Base-by-base conservation (phyloP, 2,329 filamentous ascomycete species). In the Fusarium incarnatum region DNA sequence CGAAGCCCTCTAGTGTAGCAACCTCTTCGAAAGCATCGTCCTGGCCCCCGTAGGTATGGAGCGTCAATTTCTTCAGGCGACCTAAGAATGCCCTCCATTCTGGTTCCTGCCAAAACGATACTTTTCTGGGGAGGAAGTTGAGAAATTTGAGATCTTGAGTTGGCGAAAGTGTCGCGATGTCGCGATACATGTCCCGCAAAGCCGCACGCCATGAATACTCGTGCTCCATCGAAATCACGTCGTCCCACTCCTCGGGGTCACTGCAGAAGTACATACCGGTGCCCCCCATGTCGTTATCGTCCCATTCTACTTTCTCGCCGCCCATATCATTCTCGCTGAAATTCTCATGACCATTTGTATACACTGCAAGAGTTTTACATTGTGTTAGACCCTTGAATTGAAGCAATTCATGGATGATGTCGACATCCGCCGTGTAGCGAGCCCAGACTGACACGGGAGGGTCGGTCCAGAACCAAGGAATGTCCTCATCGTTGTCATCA, bases 371-470 rank as follows among this genome's bases (percentile, higher is more conserved):
- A 5, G 12, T 8, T 1, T 28, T 52, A 18, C 67, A 67, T 2
- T 23, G 42, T 0, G 67, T 52, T 1, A 66, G 25, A 2, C 15
- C 42, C 15, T 62, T 65, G 23, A 32, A 62, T 5, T 18, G 47
- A 8, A 57, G 32, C 4, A 69, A 27, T 13, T 55, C n/a, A 12
- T 55, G 53, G 0, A 69, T 11, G 7, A 20, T 4, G 12, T 23
- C 11, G 4, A 23, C 25, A 13, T 66, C 52, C 18, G 28, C 15
- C 20, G 20, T 41, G 22, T 50, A 22, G 12, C 55, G 37, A 2
- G 65, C 56, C 65, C 65, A 66, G 22, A 66, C 60, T 16, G 65
- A 69, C 8, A 37, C 50, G 0, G 67, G 65, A 8, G 40, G 56
- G 0, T 12, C 30, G 16, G n/a, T n/a, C 42, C 49, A 56, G 22